Evolutionary conservation across 108 stramenopile genomes (phyloP), one percentile per base, ranked within the genome.

Genomic region (Pseudonitzschia delicatissima): DNA sequence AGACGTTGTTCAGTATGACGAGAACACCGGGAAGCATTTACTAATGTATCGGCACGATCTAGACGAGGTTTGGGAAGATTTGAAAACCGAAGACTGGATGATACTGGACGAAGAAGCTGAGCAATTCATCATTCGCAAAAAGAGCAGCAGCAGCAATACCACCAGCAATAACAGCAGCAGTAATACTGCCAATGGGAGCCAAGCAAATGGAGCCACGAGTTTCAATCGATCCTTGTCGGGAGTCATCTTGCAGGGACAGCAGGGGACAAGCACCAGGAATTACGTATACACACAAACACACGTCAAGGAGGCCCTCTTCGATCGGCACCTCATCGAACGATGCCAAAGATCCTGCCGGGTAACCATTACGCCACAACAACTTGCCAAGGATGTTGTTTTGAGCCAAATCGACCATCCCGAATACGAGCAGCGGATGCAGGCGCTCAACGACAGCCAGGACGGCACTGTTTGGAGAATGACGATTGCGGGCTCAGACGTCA

Each of bases 11-110:
- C 76, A 87, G 49, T 95, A 84, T 60, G 82, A 95, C 77, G 65
- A 66, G 35, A 50, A 37, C 27, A 90, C 62, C 25, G 74, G 80
- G 7, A 78, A 78, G 57, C 91, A 95, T 68, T 66, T 79, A 31
- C 45, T 95, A 42, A 80, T 88, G 64, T 91, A 89, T 72, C 64
- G 83, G 11, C 74, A 73, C 42, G 85, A 90, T 71, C 39, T 78
- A 42, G 83, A 88, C 35, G 90, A 90, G 53, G 68, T 77, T 50
- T 91, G 89, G 92, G 84, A 85, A 27, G 86, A 93, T 69, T 45
- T 93, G 32, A 73, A 68, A 33, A 68, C 75, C 28, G 79, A 85
- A 62, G 82, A 87, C 42, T 93, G 92, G 92, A 79, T 87, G 92
- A 63, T 93, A n/a, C 69, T 93, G 29, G 89, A 91, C 36, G 87